A percentile compares a stretch with the other conserved stretches of the same genome.
These are phyloP conservation scores for Sarcomyxa edulis DNA, from an alignment of 768 basidiomycete species.

Conservation along the genomic window DNA sequence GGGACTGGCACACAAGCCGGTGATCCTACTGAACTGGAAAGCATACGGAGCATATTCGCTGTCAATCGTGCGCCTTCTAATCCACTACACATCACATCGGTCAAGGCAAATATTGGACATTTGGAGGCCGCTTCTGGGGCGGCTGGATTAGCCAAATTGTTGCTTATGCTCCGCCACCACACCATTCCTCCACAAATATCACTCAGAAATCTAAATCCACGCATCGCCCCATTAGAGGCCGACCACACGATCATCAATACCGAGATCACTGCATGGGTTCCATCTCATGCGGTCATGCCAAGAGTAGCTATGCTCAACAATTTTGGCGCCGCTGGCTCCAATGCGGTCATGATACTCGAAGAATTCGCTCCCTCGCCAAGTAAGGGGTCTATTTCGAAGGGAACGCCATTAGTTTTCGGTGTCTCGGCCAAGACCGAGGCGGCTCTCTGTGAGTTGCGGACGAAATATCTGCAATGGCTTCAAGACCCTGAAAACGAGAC, in stretches of 20 bases:
- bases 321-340: slow-evolving; percentile 73
- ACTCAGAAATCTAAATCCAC: slow-evolving; percentile 49
- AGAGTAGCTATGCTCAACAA: slow-evolving; percentile 65
- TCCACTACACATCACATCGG: slow-evolving; percentile 59
- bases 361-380: slow-evolving; percentile 33
- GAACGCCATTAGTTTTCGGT: slow-evolving; percentile 41
- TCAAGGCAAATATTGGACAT: slow-evolving; percentile 75
- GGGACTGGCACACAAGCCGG: slow-evolving; percentile 73
- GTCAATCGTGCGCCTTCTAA: slow-evolving; percentile 33
- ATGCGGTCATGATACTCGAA: slow-evolving; percentile 56
- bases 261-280: slow-evolving; percentile 33
- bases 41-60: slow-evolving; percentile 52
- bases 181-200: slow-evolving; percentile 60
- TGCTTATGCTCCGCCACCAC: slow-evolving; percentile 59
- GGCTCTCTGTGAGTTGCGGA: slow-evolving; percentile 43
- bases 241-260: slow-evolving; percentile 49
- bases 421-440: slow-evolving; percentile 53
- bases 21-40: slow-evolving; percentile 60
- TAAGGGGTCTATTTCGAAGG: background rate
- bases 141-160: slow-evolving; percentile 63
- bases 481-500: slow-evolving; percentile 17
- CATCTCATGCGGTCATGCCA: slow-evolving; percentile 23
- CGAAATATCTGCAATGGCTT: slow-evolving; percentile 44
- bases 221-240: slow-evolving; percentile 37
- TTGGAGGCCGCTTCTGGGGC: slow-evolving; percentile 73